phyloP scores from a whole-genome alignment of 208 protist species.

The Acanthamoeba quina region DNA sequence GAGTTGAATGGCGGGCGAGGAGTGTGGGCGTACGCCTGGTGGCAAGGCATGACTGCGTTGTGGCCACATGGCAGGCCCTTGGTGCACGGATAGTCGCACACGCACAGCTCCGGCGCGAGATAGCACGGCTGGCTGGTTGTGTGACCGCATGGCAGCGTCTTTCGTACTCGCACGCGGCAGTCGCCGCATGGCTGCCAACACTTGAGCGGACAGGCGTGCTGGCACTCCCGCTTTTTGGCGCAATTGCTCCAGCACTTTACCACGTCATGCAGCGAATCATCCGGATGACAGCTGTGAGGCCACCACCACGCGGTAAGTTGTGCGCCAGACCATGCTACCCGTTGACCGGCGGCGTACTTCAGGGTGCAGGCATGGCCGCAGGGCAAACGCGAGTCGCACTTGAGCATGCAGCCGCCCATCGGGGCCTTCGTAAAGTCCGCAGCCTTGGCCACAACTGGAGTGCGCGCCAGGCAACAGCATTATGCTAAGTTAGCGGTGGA shows the following conservation, averaged over 20 bases:
- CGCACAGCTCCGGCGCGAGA: not conserved
- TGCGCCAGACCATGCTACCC: not conserved
- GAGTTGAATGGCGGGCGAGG: not conserved
- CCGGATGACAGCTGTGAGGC: conserved; percentile 65
- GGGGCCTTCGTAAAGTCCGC: not conserved
- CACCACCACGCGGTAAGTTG: not conserved
- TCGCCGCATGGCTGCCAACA: conserved; percentile 72
- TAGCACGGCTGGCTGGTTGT: not conserved
- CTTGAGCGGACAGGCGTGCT: conserved; percentile 60
- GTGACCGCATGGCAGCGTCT: conserved; percentile 54
- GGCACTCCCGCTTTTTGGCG: conserved; percentile 54
- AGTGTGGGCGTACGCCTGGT: not conserved
- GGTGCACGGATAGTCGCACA: not conserved
- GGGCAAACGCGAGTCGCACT: conserved; percentile 32
- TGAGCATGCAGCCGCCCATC: conserved; percentile 75
- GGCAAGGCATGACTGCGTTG: not conserved
- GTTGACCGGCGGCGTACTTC: not conserved
- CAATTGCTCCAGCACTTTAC: conserved; percentile 71
- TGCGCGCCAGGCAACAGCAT: too few relatives aligned
- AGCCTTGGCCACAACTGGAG: too few relatives aligned
- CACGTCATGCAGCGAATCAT: conserved; percentile 46
- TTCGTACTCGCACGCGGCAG: not conserved
- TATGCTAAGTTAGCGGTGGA: too few relatives aligned
- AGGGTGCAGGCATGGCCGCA: conserved; percentile 79
- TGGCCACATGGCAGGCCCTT: conserved; percentile 74